Evolutionary conservation across 2,329 filamentous ascomycete genomes (phyloP).

Genomic region (Colletotrichum navitas): DNA sequence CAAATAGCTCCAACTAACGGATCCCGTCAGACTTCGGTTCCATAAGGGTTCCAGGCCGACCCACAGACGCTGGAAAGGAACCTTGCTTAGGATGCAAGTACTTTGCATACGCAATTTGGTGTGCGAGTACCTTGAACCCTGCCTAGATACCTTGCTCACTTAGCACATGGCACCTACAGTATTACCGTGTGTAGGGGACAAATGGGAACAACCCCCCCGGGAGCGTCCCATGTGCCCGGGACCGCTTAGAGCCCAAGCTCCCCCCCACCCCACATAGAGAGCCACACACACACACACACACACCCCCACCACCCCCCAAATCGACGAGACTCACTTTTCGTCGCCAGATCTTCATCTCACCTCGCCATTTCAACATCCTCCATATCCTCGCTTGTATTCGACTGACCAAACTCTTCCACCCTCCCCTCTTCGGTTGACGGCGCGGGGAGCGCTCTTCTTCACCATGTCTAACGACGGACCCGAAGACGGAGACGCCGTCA

Average conservation of each 20-base stretch:
- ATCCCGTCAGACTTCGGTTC: not conserved
- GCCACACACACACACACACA: too few species aligned
- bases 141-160: not conserved
- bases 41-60: not conserved
- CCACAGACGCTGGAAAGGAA: not conserved
- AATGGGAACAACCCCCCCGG: not conserved
- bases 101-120: too few species aligned
- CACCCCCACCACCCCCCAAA: not conserved
- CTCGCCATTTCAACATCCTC: not conserved
- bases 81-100: not conserved
- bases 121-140: not conserved
- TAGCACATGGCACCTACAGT: too few species aligned
- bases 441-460: not conserved
- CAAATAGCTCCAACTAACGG: not conserved
- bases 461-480: not conserved
- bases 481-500: constrained; percentile 1
- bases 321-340: not conserved
- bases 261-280: not conserved
- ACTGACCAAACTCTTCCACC: not conserved
- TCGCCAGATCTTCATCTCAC: not conserved
- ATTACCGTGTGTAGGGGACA: not conserved
- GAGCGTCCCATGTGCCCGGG: constrained; percentile 1
- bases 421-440: not conserved
- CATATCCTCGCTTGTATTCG: not conserved
- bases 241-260: constrained; percentile 3